A percentile compares a stretch with the other conserved stretches of the same genome.
These are phyloP conservation scores for Tylopilus subfusipes DNA, from an alignment of 768 basidiomycete genomes.

Conservation along the genomic window DNA sequence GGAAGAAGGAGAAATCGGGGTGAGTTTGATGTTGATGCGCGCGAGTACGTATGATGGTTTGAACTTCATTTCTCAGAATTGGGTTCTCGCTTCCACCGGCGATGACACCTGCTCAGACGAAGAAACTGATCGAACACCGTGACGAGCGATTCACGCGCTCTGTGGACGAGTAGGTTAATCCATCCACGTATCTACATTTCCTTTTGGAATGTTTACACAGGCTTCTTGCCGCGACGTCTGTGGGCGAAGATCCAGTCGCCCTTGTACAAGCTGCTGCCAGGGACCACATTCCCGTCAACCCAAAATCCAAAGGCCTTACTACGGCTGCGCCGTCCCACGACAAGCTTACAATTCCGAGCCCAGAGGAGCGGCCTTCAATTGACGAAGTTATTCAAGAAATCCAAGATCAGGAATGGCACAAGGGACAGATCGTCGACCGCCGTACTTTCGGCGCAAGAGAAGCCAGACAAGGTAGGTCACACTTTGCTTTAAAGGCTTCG, in stretches of 20 bases:
- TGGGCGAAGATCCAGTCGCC: slow-evolving; percentile 54
- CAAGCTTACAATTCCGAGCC: slow-evolving; percentile 32
- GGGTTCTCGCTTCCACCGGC: slow-evolving; percentile 29
- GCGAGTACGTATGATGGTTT: not conserved
- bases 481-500: not conserved
- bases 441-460: slow-evolving; percentile 51
- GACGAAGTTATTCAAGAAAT: slow-evolving; percentile 57
- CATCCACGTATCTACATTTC: not conserved
- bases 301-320: slow-evolving; percentile 23
- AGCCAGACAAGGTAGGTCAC: slow-evolving; percentile 45
- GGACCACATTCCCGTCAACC: slow-evolving; percentile 70
- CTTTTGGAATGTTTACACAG: slow-evolving; percentile 32
- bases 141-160: slow-evolving; percentile 63
- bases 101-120: slow-evolving; percentile 54
- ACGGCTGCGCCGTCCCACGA: slow-evolving; percentile 2
- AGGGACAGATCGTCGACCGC: slow-evolving; percentile 60
- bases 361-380: slow-evolving; percentile 56
- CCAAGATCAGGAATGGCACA: slow-evolving; percentile 58
- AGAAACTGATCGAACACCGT: slow-evolving; percentile 68
- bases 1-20: slow-evolving; percentile 31
- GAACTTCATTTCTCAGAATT: slow-evolving; percentile 9
- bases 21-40: slow-evolving; percentile 3
- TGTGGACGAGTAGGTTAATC: slow-evolving; percentile 56
- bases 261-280: slow-evolving; percentile 65
- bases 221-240: slow-evolving; percentile 51